Evolutionary conservation across 2,329 filamentous ascomycete genomes (phyloP).

Genomic region (Exophiala dermatitidis): DNA sequence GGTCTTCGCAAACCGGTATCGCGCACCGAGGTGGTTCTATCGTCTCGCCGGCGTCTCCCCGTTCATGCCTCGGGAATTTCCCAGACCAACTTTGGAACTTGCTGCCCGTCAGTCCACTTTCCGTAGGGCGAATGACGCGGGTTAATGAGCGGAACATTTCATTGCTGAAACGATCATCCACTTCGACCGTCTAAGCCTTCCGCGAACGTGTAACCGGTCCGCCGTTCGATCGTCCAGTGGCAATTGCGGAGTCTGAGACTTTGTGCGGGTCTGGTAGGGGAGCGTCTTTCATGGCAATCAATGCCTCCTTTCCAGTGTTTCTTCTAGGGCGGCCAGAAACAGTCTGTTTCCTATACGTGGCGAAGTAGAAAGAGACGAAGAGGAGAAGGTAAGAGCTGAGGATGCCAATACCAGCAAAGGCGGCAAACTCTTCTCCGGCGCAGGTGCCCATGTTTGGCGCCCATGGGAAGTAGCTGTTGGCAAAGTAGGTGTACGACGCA

Average conservation of each 20-base stretch:
- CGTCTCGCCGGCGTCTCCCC: too few relatives aligned
- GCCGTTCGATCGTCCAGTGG: conserved; percentile 34
- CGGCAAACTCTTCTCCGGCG: conserved; percentile 93
- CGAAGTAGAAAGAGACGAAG: conserved; percentile 98
- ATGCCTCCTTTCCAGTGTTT: conserved; percentile 69
- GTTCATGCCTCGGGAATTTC: too few relatives aligned
- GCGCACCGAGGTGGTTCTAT: too few relatives aligned
- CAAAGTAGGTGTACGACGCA: conserved; percentile 98
- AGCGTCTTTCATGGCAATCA: conserved; percentile 75
- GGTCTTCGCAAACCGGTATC: too few relatives aligned
- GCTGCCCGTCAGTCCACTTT: neutral
- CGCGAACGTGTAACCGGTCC: conserved; percentile 42
- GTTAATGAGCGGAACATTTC: conserved; percentile 7
- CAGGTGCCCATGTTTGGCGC: conserved; percentile 79
- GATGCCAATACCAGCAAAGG: conserved; percentile 84
- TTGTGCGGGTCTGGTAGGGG: conserved; percentile 45
- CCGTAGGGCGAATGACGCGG: neutral
- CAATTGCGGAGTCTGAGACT: conserved; percentile 24
- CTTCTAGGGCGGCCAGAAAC: conserved; percentile 39
- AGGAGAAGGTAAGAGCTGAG: conserved; percentile 92
- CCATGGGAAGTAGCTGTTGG: conserved; percentile 77
- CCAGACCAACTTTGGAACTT: too few relatives aligned
- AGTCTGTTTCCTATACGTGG: conserved; percentile 73
- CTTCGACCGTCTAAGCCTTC: conserved; percentile 36
- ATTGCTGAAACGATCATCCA: conserved; percentile 15